Evolutionary conservation across 495 filamentous ascomycete species (phyloP).

Genomic region (Penicillium atrosanguineum): DNA sequence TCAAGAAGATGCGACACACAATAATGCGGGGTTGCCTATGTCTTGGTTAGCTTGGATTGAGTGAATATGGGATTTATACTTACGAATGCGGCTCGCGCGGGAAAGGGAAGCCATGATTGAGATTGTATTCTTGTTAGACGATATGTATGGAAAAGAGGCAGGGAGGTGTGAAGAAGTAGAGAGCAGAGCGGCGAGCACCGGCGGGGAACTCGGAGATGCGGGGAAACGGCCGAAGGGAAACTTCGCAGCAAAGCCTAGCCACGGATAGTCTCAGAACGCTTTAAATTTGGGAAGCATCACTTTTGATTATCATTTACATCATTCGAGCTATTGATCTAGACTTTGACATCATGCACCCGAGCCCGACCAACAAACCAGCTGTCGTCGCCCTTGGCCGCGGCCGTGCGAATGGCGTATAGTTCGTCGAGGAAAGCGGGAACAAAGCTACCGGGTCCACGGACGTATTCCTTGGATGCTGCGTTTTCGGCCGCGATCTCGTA

Average conservation of each 20-base stretch:
- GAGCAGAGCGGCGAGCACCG: constrained; percentile 5
- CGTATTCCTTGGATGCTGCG: constrained; percentile 59
- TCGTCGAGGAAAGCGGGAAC: constrained; percentile 83
- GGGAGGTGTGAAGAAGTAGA: constrained; percentile 4
- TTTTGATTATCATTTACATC: constrained; percentile 6
- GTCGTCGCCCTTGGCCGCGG: constrained; percentile 45
- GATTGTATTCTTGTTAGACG: not conserved
- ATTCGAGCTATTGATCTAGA: constrained; percentile 21
- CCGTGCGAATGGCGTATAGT: constrained; percentile 51
- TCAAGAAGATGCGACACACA: constrained; percentile 46
- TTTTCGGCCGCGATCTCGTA: constrained; percentile 86
- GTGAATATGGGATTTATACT: not conserved
- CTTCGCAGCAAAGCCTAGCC: not conserved
- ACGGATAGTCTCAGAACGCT: not conserved
- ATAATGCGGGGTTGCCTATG: constrained; percentile 65
- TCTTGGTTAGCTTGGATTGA: constrained; percentile 13
- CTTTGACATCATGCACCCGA: constrained; percentile 47
- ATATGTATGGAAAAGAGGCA: not conserved
- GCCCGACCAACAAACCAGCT: constrained; percentile 53
- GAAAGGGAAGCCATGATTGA: constrained; percentile 31
- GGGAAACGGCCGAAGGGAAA: constrained; percentile 23
- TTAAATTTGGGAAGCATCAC: not conserved
- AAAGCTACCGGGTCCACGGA: constrained; percentile 82
- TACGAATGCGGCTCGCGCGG: constrained; percentile 38
- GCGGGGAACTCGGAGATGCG: constrained; percentile 27